Base-by-base conservation (phyloP, 495 filamentous ascomycete species). In the Penicillium dipodomyicola region DNA sequence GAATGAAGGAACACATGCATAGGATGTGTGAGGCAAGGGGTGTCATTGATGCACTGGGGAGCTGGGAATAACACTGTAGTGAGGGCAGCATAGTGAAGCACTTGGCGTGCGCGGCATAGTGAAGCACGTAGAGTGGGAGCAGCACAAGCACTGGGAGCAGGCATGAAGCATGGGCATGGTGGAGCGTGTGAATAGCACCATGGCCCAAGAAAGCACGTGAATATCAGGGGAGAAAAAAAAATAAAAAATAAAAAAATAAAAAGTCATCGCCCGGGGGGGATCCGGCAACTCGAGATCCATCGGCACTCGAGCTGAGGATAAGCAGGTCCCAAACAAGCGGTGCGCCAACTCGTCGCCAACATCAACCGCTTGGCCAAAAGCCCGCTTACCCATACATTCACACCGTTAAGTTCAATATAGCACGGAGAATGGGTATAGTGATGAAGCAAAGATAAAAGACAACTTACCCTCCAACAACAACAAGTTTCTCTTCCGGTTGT, bases 381-480 rank as follows among this genome's bases (percentile, higher is more conserved):
- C 17, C 40, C 40, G 1, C 40, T 8, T 19, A 42, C 5, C 40
- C 15, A 41, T 9, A 17, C 39, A 41, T 19, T 9, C 8, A 20
- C n/a, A 17, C 5, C n/a, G 39, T 0, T 2, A 0, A 19, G 39
- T 8, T 10, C 8, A 9, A 9, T 17, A 42, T 20, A 22, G 1
- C 40, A 42, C 10, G 20, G 19, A 3, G 12, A 42, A 45, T n/a
- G 33, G n/a, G 15, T 6, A 39, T 17, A 17, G 15, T 39, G 7
- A 39, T 46, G 22, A 45, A 27, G 22, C 4, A 43, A n/a, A n/a
- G 29, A 27, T 10, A 46, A 29, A 5, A n/a, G n/a, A n/a, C 4
- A 49, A 66, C 82, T 57, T 76, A 87, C 76, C 91, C 92, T 71
- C 94, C 94, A 53, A 98, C 83, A 51, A 98, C 81, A 4, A 97